These are phyloP conservation scores for Bondarzewia mesenterica DNA, from an alignment of 1,284 basidiomycete genomes.

Conservation along the genomic window DNA sequence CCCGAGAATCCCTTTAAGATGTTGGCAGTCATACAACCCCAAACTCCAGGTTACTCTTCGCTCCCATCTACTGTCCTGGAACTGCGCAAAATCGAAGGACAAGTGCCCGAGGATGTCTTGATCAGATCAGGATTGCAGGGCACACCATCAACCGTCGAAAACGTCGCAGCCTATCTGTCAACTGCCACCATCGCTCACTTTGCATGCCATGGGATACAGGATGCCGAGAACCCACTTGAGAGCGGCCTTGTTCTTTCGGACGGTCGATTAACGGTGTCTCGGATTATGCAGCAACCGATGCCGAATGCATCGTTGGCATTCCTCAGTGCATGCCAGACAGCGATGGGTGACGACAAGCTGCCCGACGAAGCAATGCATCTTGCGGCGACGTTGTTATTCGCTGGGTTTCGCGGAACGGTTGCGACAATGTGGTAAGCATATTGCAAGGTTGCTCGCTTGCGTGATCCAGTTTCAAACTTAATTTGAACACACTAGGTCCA, in stretches of 20 bases:
- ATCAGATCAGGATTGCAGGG: background rate
- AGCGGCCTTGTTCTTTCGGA: background rate
- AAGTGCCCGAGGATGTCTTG: background rate
- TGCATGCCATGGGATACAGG: background rate
- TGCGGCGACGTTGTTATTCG: constrained; percentile 1
- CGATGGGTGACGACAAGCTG: background rate
- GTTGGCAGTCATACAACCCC: background rate
- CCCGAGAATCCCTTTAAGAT: background rate
- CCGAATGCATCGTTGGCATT: background rate
- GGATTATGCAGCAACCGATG: background rate
- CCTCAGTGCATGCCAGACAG: constrained; percentile 1
- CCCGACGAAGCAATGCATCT: background rate
- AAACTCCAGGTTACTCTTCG: background rate
- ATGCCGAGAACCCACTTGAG: background rate
- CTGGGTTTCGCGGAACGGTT: background rate
- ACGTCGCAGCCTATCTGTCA: background rate
- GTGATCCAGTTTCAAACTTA: background rate
- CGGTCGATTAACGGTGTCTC: background rate
- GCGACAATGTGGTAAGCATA: background rate
- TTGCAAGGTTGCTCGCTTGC: background rate
- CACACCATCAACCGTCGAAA: background rate
- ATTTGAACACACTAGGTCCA: background rate
- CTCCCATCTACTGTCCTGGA: background rate
- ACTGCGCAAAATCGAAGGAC: background rate
- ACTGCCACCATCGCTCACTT: background rate